These are phyloP conservation scores for Lolium multiflorum DNA, from an alignment of 176 grass and related monocot species.

Conservation along the genomic window DNA sequence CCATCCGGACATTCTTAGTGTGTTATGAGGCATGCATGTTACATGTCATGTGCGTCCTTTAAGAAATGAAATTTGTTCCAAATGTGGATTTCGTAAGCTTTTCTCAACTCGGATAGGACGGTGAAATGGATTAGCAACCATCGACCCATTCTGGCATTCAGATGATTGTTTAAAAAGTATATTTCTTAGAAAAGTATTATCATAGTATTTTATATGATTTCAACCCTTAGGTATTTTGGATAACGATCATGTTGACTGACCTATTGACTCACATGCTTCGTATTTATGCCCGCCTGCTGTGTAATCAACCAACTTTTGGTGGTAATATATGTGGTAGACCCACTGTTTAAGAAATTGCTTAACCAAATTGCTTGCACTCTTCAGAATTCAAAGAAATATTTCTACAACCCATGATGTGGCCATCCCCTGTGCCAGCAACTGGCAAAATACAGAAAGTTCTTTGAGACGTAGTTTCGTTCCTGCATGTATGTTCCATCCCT, in stretches of 20 bases:
- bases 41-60: not conserved
- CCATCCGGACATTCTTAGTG: not conserved
- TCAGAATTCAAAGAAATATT: no score
- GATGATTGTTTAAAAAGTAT: no score
- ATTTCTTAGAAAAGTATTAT: no score
- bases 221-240: not conserved
- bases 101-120: not conserved
- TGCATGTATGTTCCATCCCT: slow-evolving; percentile 51
- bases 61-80: not conserved
- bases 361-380: no score
- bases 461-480: not conserved
- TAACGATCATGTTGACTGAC: no score
- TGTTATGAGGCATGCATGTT: not conserved
- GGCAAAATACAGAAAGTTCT: no score
- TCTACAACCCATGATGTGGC: no score
- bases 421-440: no score
- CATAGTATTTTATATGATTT: not conserved
- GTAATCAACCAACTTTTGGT: not conserved
- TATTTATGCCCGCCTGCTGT: not conserved
- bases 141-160: not conserved
- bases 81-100: not conserved
- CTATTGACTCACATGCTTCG: no score
- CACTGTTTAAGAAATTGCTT: no score
- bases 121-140: not conserved
- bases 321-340: no score